Conservation (phyloP, 2,329 filamentous ascomycete species). For the Fusarium anguioides region DNA sequence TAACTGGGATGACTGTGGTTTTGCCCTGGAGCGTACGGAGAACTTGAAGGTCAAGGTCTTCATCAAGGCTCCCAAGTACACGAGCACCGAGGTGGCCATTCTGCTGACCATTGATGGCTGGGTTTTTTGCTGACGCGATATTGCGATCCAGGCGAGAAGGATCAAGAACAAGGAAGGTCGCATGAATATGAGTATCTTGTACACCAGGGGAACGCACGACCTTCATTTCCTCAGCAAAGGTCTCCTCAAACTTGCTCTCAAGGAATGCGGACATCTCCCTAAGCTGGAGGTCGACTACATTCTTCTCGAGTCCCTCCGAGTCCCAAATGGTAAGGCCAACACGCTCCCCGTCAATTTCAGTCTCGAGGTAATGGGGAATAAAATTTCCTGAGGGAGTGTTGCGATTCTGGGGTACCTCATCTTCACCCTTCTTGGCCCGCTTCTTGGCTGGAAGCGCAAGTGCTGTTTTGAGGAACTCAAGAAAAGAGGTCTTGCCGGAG, state of each 20-base stretch:
- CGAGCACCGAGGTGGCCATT: slow-evolving; percentile 58
- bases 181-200: slow-evolving; percentile 97
- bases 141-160: slow-evolving; percentile 87
- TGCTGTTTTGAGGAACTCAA: slow-evolving; percentile 92
- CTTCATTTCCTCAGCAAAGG: slow-evolving; percentile 97
- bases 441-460: slow-evolving; percentile 86
- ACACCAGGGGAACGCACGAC: slow-evolving; percentile 92
- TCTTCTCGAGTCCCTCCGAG: slow-evolving; percentile 93
- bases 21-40: slow-evolving; percentile 89
- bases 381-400: slow-evolving; percentile 74
- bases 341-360: slow-evolving; percentile 91
- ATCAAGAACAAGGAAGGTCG: slow-evolving; percentile 91
- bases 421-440: slow-evolving; percentile 66
- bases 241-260: slow-evolving; percentile 98
- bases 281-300: slow-evolving; percentile 92
- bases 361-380: slow-evolving; percentile 89
- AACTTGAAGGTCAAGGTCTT: slow-evolving; percentile 90
- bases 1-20: slow-evolving; percentile 94
- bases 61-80: slow-evolving; percentile 78
- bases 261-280: slow-evolving; percentile 91
- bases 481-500: slow-evolving; percentile 95
- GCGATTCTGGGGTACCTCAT: slow-evolving; percentile 68
- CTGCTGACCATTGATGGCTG: slow-evolving; percentile 61
- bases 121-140: slow-evolving; percentile 72
- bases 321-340: slow-evolving; percentile 97